Base-by-base conservation (phyloP, 345 rosid species). In the Dovyalis caffra region DNA sequence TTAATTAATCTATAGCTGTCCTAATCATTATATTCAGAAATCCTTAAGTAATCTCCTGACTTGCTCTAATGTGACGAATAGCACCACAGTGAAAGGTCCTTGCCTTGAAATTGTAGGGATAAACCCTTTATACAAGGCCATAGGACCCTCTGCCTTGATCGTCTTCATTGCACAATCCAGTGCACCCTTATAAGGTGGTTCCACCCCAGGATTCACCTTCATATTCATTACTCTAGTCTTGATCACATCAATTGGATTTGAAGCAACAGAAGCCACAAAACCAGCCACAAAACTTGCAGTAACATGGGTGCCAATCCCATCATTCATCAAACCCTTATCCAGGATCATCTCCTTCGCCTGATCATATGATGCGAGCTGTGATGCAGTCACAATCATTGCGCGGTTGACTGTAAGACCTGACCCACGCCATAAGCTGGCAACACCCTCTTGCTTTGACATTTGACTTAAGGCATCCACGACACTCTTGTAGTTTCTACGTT, bases 81-180 rank as follows among this genome's bases (percentile, higher is more conserved):
- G 65, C 64, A 76, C 79, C 32, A 65, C 66, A 0, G 80, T 77
- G 20, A 77, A 77, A 16, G 76, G 80, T 40, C 76, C 71, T n/a
- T 77, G 80, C 60, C 80, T 77, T 23, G 80, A 77, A 11, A 66
- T 71, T 26, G 76, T 71, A 5, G 76, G 76, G 34, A 65, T 71
- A 40, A 77, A 64, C 3, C 80, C 80, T 37, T 77, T 77, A 5
- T 77, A 77, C 49, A 71, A 40, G 15, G 76, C 76, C 76, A 65
- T 25, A 0, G 75, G 57, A 4, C 66, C 79, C 57, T 77, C 79
- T 1, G 66, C 56, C 15, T 26, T 71, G 8, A 77, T 51, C 0
- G 76, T 77, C 66, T 77, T 70, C 70, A 64, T 8, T 0, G 79
- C 79, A 70, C 79, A 76, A 35, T 76, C 75, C 8, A 76, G 33